These are phyloP conservation scores for Bombardia bombarda DNA, from an alignment of 495 filamentous ascomycete species.

Conservation along the genomic window DNA sequence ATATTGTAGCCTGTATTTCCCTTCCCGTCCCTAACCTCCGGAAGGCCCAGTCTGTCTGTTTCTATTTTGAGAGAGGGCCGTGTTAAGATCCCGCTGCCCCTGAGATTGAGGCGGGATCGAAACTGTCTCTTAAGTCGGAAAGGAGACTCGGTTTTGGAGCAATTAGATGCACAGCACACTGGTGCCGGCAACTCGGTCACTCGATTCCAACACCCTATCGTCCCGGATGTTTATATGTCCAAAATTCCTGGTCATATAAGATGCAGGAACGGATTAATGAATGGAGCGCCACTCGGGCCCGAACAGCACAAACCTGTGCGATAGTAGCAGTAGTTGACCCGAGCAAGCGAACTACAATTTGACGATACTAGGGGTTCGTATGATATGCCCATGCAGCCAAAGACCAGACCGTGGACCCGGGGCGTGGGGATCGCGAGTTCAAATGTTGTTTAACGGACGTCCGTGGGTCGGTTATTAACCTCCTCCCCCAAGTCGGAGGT, in stretches of 20 bases:
- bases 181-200: neutral
- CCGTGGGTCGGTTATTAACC: constrained; percentile 18
- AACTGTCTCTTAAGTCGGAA: neutral
- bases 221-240: neutral
- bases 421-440: constrained; percentile 5
- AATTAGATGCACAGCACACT: neutral
- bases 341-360: too few species aligned
- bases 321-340: too few species aligned
- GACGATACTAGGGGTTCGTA: neutral
- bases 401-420: neutral
- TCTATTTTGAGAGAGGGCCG: too few species aligned
- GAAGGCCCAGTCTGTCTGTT: too few species aligned
- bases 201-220: neutral
- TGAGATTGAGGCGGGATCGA: neutral
- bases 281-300: constrained; percentile 18
- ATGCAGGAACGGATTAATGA: constrained; percentile 19
- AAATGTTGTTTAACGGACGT: constrained; percentile 12
- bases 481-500: constrained; percentile 6
- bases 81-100: neutral
- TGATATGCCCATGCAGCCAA: neutral
- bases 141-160: too few species aligned
- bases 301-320: constrained; percentile 2
- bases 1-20: too few species aligned
- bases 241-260: constrained; percentile 1
- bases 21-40: too few species aligned